Conservation (phyloP, 164 flowering plant genomes). For the Nymphaea colorata region DNA sequence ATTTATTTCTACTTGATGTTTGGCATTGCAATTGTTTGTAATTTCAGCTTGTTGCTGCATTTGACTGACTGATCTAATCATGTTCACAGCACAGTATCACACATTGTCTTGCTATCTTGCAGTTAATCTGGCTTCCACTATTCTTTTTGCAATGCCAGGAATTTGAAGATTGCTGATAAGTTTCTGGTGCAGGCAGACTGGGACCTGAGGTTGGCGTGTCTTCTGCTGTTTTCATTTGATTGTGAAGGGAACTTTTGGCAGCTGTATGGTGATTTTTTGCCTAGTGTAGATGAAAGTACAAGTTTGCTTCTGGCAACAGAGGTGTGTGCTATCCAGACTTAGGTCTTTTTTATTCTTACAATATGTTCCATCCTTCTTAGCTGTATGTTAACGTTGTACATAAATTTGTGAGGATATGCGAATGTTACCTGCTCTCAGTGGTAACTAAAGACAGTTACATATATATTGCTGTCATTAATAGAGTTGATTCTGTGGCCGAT, state of each 20-base stretch:
- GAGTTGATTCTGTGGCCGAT: not conserved
- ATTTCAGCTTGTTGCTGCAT: too few relatives aligned
- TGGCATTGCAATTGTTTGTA: too few relatives aligned
- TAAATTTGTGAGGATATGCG: too few relatives aligned
- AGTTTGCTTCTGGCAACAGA: conserved; percentile 85
- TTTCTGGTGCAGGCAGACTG: conserved; percentile 72
- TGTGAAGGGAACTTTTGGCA: conserved; percentile 86
- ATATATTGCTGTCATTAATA: too few relatives aligned
- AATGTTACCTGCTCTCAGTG: too few relatives aligned
- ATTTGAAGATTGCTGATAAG: not conserved
- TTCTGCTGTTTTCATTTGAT: conserved; percentile 84
- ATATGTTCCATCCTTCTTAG: too few relatives aligned
- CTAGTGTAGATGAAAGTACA: conserved; percentile 68
- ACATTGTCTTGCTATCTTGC: not conserved
- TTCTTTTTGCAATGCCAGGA: not conserved
- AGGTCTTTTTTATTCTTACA: too few relatives aligned
- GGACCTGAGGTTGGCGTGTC: conserved; percentile 96
- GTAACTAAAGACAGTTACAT: too few relatives aligned
- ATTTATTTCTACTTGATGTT: too few relatives aligned
- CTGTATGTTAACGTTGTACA: too few relatives aligned
- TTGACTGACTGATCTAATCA: too few relatives aligned
- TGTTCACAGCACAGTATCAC: too few relatives aligned
- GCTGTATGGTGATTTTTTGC: conserved; percentile 86
- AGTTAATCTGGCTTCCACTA: not conserved
- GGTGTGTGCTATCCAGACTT: conserved; percentile 28